phyloP scores from a whole-genome alignment of 1,284 basidiomycete genomes.

The Austroboletus novae-zelandiae region DNA sequence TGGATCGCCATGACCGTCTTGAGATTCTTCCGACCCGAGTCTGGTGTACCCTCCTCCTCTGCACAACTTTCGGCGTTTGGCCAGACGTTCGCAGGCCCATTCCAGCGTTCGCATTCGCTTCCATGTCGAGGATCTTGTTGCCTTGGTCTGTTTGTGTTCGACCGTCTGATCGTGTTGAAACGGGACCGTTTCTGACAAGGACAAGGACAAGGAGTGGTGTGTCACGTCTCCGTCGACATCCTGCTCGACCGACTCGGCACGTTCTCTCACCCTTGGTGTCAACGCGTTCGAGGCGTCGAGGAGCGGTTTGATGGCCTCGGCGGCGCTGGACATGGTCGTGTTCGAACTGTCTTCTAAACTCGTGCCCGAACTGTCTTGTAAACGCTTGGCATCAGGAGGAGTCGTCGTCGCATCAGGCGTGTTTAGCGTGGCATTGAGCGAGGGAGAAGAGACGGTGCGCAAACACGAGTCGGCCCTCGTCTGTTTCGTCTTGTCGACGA shows the following conservation, averaged over 20 bases:
- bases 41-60: conserved; percentile 12
- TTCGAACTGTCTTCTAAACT: too few species aligned
- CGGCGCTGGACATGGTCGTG: conserved; percentile 11
- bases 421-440: conserved; percentile 25
- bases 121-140: conserved; percentile 4
- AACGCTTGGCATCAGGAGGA: background rate
- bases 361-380: background rate
- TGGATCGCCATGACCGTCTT: conserved; percentile 2
- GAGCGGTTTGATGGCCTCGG: conserved; percentile 22
- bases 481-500: conserved; percentile 5
- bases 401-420: background rate
- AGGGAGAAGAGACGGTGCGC: conserved; percentile 31
- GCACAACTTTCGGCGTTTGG: conserved; percentile 34
- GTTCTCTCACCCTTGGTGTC: conserved; percentile 7
- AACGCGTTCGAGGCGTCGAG: conserved; percentile 18
- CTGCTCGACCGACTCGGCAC: background rate
- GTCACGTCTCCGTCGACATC: too few species aligned
- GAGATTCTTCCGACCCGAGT: conserved; percentile 16
- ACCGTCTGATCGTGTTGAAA: background rate
- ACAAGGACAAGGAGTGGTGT: background rate
- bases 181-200: background rate
- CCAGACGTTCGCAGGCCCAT: conserved; percentile 45
- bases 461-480: conserved; percentile 20
- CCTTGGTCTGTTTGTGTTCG: conserved; percentile 11
- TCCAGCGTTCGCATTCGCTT: conserved; percentile 38